Evolutionary conservation across 768 basidiomycete genomes (phyloP), one percentile per base, ranked within the genome.

Genomic region (Tylopilus felleus): DNA sequence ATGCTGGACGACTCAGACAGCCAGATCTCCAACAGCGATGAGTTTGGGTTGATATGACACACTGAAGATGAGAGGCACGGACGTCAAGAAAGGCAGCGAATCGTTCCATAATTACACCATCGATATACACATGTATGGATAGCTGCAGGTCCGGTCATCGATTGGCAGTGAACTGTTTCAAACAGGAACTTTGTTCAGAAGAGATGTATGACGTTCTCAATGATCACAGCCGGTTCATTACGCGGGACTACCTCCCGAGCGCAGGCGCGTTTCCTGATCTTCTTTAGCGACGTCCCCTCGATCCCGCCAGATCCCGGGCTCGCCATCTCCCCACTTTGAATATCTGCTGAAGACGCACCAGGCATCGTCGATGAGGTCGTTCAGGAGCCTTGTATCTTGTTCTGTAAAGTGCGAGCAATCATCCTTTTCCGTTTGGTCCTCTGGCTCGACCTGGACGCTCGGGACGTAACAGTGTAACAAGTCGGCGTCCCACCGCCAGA

Each of bases 341-440:
- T 47, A 69, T 47, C 27, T 44, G 19, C 31, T 49, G 42, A 69
- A 65, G 45, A 60, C 49, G 25, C 60, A 55, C 66, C 66, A 63
- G 22, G 65, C 65, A 7, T 66, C 65, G 12, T 8, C 46, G 2
- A 68, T 38, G 39, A 66, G 57, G 47, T 63, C 43, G 0, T 43
- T 22, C 12, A 67, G 43, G 39, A 66, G 65, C 5, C 0, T 8
- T 7, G 1, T 46, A 0, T 66, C 65, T 6, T 43, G 5, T 2
- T 22, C 36, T 8, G 51, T 49, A 23, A 68, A 51, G 7, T 8
- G 6, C 29, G 28, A 35, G 21, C 53, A 38, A 45, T 59, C 65
- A 8, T 44, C 36, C 3, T 5, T 5, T 9, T 67, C 65, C 7
- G 4, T 21, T 13, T 52, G 2, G 35, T 56, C 33, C 2, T 64